phyloP scores from a whole-genome alignment of 2,329 filamentous ascomycete species.

The Paecilomyces formosus region DNA sequence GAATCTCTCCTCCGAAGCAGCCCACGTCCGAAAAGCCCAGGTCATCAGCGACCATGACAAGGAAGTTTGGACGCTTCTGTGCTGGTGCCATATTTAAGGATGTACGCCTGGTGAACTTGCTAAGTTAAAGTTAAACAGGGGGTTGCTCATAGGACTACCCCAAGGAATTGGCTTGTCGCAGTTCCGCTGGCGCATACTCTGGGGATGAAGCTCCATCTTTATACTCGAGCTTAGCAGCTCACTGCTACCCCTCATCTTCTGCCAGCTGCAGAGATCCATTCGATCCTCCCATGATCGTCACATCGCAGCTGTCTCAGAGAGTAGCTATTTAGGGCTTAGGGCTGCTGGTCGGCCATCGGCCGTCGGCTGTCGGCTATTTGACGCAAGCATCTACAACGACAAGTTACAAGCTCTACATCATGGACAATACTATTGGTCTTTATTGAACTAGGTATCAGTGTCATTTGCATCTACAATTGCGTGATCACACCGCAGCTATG shows the following conservation, averaged over 20 bases:
- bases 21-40: conserved; percentile 54
- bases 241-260: not conserved
- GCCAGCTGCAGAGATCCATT: not conserved
- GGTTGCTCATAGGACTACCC: not conserved
- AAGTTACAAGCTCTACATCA: not conserved
- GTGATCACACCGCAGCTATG: too few species aligned
- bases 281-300: not conserved
- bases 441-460: not conserved
- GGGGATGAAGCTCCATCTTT: not conserved
- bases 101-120: not conserved
- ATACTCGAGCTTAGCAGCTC: not conserved
- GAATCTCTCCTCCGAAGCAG: conserved; percentile 54
- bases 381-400: not conserved
- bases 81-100: conserved; percentile 13
- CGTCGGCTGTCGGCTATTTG: conserved; percentile 6
- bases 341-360: conserved; percentile 9
- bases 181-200: not conserved
- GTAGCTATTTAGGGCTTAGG: not conserved
- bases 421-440: not conserved
- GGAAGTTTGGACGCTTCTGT: conserved; percentile 50
- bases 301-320: not conserved
- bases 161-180: not conserved
- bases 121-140: not conserved
- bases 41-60: conserved; percentile 53
- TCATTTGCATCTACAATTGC: not conserved